Conservation (phyloP, 768 basidiomycete species). For the Dendrothele bispora region DNA sequence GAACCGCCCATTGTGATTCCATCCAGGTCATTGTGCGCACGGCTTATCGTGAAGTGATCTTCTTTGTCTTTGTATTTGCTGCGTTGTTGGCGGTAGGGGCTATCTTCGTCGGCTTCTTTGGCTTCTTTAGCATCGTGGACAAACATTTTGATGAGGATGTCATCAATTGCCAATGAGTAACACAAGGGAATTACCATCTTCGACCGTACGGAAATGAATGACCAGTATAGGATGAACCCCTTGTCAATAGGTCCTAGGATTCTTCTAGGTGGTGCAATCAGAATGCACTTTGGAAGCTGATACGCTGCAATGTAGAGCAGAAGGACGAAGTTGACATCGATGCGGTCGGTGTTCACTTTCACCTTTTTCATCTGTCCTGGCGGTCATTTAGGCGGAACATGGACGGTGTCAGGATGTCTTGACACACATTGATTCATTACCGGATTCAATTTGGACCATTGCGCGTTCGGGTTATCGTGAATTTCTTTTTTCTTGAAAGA, state of each 20-base stretch:
- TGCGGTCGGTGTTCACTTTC: constrained; percentile 39
- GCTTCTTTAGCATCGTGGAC: no score
- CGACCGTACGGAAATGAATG: no score
- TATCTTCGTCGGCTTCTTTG: no score
- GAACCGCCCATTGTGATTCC: no score
- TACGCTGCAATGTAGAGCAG: constrained; percentile 42
- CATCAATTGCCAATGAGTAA: no score
- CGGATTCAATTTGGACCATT: constrained; percentile 35
- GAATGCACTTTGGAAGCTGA: constrained; percentile 42
- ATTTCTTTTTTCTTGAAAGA: no score
- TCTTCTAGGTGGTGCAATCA: constrained; percentile 60
- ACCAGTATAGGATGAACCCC: no score
- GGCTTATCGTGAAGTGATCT: constrained; percentile 30
- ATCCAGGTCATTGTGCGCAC: constrained; percentile 38
- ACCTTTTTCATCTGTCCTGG: neutral
- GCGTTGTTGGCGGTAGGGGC: neutral
- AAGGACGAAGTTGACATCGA: constrained; percentile 39
- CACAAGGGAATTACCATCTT: no score
- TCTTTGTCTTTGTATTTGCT: neutral
- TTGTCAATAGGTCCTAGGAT: no score
- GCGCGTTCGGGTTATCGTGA: no score
- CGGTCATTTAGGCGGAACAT: constrained; percentile 35
- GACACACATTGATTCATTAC: constrained; percentile 46
- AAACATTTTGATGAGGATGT: no score
- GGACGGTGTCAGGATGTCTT: constrained; percentile 47